Conservation (phyloP, 495 filamentous ascomycete species). For the Aspergillus asperescens region DNA sequence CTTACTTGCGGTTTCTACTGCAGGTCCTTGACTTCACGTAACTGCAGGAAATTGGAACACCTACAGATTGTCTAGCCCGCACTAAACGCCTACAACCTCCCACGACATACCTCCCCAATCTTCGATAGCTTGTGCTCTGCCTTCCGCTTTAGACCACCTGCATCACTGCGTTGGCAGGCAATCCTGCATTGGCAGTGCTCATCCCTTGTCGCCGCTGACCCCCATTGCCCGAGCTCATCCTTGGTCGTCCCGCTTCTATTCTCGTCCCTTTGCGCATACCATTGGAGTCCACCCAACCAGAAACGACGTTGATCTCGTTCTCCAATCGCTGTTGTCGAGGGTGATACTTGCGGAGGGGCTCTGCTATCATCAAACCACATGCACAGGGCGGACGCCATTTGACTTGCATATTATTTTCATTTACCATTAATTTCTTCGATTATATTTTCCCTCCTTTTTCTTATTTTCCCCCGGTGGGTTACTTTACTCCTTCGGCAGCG, state of each 20-base stretch:
- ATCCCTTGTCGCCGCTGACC: conserved; percentile 18
- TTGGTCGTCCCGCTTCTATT: conserved; percentile 10
- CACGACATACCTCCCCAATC: conserved; percentile 27
- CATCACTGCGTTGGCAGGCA: conserved; percentile 43
- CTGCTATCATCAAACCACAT: conserved; percentile 27
- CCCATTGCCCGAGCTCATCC: conserved; percentile 22
- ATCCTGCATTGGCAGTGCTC: conserved; percentile 25
- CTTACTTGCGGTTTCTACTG: conserved; percentile 25
- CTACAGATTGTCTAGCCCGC: conserved; percentile 25
- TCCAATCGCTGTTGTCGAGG: conserved; percentile 12
- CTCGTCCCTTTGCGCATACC: conserved; percentile 7
- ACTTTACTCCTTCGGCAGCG: conserved; percentile 11
- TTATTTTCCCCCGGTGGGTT: conserved; percentile 14
- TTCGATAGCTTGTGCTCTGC: conserved; percentile 32
- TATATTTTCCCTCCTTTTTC: conserved; percentile 13
- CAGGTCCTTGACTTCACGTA: conserved; percentile 37
- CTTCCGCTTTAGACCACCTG: conserved; percentile 43
- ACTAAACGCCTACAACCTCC: conserved; percentile 30
- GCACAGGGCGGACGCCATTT: conserved; percentile 20
- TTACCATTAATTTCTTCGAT: conserved; percentile 11
- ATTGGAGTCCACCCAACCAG: conserved; percentile 24
- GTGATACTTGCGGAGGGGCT: conserved; percentile 22
- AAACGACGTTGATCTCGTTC: conserved; percentile 14
- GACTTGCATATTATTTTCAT: conserved; percentile 20
- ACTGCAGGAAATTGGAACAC: conserved; percentile 37